A percentile compares a stretch with the other conserved stretches of the same genome.
phyloP scores from a whole-genome alignment of 2,329 filamentous ascomycete species.

The Nothophoma quercina region DNA sequence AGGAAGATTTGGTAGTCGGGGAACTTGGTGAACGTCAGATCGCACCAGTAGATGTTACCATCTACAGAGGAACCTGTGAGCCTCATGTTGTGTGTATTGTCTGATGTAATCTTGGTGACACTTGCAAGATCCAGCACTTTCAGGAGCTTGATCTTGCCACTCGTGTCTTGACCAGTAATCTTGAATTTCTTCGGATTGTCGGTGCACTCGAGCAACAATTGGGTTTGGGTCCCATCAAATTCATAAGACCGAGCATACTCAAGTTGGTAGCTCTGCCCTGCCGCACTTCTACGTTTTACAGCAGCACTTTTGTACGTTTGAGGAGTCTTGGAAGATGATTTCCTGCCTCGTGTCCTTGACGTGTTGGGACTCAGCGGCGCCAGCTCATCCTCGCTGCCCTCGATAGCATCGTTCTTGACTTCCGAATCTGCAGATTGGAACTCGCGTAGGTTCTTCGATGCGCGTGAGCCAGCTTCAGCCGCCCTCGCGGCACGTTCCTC shows the following conservation, averaged over 20 bases:
- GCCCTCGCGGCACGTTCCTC: background rate
- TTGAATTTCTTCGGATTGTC: background rate
- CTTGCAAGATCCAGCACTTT: conserved; percentile 15
- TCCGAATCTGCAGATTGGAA: background rate
- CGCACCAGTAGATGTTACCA: conserved; percentile 21
- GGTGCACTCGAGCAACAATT: conserved; percentile 3
- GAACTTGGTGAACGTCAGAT: conserved; percentile 31
- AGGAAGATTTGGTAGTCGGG: conserved; percentile 21
- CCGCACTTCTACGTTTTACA: conserved; percentile 1
- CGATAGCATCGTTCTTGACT: background rate
- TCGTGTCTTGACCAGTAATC: background rate
- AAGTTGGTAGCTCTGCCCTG: conserved; percentile 22
- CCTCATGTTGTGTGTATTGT: conserved; percentile 29
- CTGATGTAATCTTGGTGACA: conserved; percentile 23
- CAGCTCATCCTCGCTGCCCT: conserved; percentile 30
- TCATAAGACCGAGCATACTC: conserved; percentile 26
- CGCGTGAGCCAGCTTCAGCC: background rate
- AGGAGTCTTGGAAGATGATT: conserved; percentile 7
- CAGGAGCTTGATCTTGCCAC: background rate
- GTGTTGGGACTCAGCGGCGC: conserved; percentile 2
- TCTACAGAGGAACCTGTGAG: conserved; percentile 23
- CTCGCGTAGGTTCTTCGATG: background rate
- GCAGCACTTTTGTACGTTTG: conserved; percentile 1
- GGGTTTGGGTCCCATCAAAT: background rate
- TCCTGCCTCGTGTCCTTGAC: background rate